These are phyloP conservation scores for Kluyveromyces siamensis DNA, from an alignment of 805 yeast genomes.

Conservation along the genomic window DNA sequence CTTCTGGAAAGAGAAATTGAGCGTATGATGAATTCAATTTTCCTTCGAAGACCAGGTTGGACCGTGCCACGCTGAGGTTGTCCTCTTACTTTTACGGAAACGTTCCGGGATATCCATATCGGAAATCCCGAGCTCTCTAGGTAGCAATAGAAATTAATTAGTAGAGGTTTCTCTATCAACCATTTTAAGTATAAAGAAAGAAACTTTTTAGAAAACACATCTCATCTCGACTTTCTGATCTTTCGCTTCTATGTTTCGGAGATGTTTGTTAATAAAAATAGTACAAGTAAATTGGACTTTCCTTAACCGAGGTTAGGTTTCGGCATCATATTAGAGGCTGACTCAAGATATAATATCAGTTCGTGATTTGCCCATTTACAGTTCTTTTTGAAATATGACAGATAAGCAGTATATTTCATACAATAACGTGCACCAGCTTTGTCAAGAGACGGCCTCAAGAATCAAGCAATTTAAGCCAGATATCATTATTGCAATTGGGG, in stretches of 20 bases:
- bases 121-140: neutral
- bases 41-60: too few relatives aligned
- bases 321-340: neutral
- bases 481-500: slow-evolving; percentile 90
- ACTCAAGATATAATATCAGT: neutral
- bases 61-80: too few relatives aligned
- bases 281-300: too few relatives aligned
- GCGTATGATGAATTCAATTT: too few relatives aligned
- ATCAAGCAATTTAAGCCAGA: slow-evolving; percentile 74
- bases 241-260: neutral
- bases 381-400: slow-evolving; percentile 11
- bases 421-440: slow-evolving; percentile 70
- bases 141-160: neutral
- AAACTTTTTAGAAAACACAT: neutral
- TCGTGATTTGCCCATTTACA: neutral
- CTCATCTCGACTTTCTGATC: neutral
- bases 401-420: slow-evolving; percentile 66
- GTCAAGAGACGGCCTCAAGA: slow-evolving; percentile 52
- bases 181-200: neutral
- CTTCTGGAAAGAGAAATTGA: too few relatives aligned
- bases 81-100: too few relatives aligned
- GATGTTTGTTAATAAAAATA: neutral
- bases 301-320: neutral
- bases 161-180: neutral
- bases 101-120: neutral